Evolutionary conservation across 495 filamentous ascomycete genomes (phyloP).

Genomic region (Trichoderma parareesei): DNA sequence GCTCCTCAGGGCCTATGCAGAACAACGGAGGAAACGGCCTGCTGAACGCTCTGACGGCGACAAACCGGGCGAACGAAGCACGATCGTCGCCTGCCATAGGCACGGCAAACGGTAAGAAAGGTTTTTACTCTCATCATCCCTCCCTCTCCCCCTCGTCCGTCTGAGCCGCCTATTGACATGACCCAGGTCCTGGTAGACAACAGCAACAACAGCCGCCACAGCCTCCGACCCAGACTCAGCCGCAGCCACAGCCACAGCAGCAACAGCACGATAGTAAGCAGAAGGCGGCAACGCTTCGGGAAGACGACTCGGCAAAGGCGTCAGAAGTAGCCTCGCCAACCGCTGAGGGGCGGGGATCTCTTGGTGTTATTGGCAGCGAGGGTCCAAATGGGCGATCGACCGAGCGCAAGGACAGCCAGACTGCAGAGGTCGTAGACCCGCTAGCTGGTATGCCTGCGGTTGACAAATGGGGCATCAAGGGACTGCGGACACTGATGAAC

Average conservation of each 20-base stretch:
- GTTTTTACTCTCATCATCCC: neutral
- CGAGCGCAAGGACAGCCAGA: slow-evolving; percentile 13
- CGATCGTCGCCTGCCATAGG: slow-evolving; percentile 27
- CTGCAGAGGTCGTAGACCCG: slow-evolving; percentile 41
- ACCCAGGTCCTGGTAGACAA: neutral
- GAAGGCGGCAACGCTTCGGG: neutral
- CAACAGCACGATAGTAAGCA: slow-evolving; percentile 2
- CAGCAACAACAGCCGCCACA: neutral
- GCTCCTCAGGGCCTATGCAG: slow-evolving; percentile 24
- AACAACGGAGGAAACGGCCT: slow-evolving; percentile 40
- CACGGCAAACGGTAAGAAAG: slow-evolving; percentile 18
- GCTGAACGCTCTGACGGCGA: slow-evolving; percentile 50
- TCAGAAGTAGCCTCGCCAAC: slow-evolving; percentile 18
- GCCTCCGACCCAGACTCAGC: too few species aligned
- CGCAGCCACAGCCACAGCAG: neutral
- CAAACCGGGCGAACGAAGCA: slow-evolving; percentile 31
- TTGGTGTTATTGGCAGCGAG: slow-evolving; percentile 40
- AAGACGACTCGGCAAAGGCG: slow-evolving; percentile 10
- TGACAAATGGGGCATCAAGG: slow-evolving; percentile 75
- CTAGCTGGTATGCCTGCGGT: slow-evolving; percentile 68
- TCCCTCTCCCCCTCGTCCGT: neutral
- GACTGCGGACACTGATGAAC: slow-evolving; percentile 69
- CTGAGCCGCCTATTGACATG: neutral
- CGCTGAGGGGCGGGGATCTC: slow-evolving; percentile 26
- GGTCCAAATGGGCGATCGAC: slow-evolving; percentile 27